Base-by-base conservation (phyloP, 1,284 basidiomycete species). In the Trichosporon sp. region DNA sequence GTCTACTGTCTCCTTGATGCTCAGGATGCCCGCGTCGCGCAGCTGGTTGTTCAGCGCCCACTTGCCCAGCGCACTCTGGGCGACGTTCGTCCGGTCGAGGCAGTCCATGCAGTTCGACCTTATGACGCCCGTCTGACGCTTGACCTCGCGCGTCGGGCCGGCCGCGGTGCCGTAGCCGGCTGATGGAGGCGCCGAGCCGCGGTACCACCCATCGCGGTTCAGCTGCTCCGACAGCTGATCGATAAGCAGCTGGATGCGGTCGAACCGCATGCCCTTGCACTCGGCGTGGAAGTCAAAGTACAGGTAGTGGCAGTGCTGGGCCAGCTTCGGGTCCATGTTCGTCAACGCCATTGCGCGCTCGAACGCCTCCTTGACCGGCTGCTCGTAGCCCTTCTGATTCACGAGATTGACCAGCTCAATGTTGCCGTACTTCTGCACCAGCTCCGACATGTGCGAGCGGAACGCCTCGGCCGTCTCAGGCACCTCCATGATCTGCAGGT, bases 241-340 rank as follows among this genome's bases (percentile, higher is more conserved):
- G 44, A 97, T 85, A 44, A 99, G 85, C 16, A 92, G 80, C 67
- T 87, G 87, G 69, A 99, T 92, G 58, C 92, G 86, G 75, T 99
- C 92, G 86, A 94, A 99, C 63, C 92, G 88, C 89, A 99, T 92
- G 40, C 91, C 86, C 77, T 88, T 91, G 84, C 95, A 98, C 80
- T 98, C 94, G 71, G 87, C 88, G 80, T 98, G 95, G 83, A 99
- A 99, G 79, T 99, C 96, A 77, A 96, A 99, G 83, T 98, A 97
- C 67, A 91, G 85, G 77, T 99, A 99, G 74, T 88, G 88, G 59
- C 93, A 88, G 33, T 77, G 75, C 10, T 73, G 66, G 33, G 73
- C 71, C 14, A 80, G 73, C 14, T 67, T 32, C 1, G 70, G 69
- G 62, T 80, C 76, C 32, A 72, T 66, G 23, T 76, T 73, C 25